These are phyloP conservation scores for Chlorella sp. DNA, from an alignment of 139 green algal genomes.

Conservation along the genomic window DNA sequence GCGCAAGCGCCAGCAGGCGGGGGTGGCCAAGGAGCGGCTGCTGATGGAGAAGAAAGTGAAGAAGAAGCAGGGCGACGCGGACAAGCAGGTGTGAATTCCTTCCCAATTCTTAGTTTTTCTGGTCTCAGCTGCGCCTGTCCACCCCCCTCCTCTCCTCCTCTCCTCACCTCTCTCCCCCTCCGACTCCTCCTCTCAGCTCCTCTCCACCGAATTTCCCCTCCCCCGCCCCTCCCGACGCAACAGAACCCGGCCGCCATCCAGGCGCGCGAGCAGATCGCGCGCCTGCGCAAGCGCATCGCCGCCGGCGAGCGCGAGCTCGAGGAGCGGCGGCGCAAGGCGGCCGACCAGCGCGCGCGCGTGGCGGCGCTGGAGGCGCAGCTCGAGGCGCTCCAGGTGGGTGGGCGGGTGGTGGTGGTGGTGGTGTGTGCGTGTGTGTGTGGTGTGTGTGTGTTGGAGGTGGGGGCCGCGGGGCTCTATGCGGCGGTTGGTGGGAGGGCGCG, in stretches of 20 bases:
- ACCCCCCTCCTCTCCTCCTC: not conserved
- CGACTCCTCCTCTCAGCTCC: not conserved
- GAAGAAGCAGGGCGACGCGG: constrained; percentile 69
- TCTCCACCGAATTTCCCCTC: not conserved
- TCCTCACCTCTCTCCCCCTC: not conserved
- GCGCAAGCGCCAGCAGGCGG: constrained; percentile 48
- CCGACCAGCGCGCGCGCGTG: constrained; percentile 40
- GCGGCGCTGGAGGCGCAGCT: constrained; percentile 51
- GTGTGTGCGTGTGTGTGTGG: not conserved
- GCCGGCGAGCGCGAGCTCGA: constrained; percentile 50
- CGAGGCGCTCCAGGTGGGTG: constrained; percentile 37
- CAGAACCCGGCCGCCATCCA: constrained; percentile 59
- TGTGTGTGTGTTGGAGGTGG: not conserved
- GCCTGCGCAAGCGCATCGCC: constrained; percentile 52
- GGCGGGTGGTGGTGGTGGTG: not conserved
- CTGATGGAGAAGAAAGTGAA: constrained; percentile 73
- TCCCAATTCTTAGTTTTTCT: not conserved
- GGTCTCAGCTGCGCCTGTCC: not conserved
- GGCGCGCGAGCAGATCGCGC: constrained; percentile 61
- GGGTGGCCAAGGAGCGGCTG: constrained; percentile 62
- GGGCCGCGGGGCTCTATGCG: not conserved
- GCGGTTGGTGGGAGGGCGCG: not conserved
- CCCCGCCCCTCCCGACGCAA: not conserved
- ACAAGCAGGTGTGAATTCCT: constrained; percentile 63
- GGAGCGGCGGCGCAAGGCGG: constrained; percentile 20